These are phyloP conservation scores for Petunia axillaris DNA, from an alignment of 257 asterid species.

Conservation along the genomic window DNA sequence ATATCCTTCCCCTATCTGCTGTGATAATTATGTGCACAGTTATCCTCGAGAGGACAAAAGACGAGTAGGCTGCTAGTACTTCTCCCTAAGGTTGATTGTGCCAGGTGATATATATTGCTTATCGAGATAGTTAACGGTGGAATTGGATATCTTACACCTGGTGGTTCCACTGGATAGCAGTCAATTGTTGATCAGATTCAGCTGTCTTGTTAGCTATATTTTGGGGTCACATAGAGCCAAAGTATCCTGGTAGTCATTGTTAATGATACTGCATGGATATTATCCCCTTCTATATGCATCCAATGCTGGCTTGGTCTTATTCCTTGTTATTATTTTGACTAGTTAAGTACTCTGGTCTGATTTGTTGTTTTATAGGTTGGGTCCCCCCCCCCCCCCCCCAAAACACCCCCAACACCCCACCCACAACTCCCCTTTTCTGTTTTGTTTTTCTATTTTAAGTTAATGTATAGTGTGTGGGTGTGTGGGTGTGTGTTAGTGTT, in stretches of 20 bases:
- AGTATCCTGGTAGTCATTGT: neutral
- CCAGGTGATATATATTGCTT: neutral
- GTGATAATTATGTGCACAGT: neutral
- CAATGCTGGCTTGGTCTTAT: neutral
- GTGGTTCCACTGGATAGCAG: neutral
- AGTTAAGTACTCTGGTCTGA: neutral
- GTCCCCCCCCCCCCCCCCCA: neutral
- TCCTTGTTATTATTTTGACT: neutral
- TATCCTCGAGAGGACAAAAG: slow-evolving; percentile 2
- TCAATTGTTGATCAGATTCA: neutral
- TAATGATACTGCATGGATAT: slow-evolving; percentile 13
- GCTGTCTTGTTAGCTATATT: neutral
- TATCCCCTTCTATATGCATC: neutral
- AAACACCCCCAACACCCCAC: neutral
- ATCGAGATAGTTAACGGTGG: neutral
- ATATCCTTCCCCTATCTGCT: neutral
- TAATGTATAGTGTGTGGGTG: neutral
- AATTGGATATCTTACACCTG: neutral
- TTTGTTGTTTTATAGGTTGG: neutral
- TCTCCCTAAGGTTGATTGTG: neutral
- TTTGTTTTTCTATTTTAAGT: neutral
- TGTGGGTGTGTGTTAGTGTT: no score
- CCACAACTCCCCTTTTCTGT: neutral
- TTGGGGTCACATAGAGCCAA: slow-evolving; percentile 6
- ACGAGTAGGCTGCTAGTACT: neutral